phyloP scores from a whole-genome alignment of 805 yeast species.

The Grigorovia jiainica region DNA sequence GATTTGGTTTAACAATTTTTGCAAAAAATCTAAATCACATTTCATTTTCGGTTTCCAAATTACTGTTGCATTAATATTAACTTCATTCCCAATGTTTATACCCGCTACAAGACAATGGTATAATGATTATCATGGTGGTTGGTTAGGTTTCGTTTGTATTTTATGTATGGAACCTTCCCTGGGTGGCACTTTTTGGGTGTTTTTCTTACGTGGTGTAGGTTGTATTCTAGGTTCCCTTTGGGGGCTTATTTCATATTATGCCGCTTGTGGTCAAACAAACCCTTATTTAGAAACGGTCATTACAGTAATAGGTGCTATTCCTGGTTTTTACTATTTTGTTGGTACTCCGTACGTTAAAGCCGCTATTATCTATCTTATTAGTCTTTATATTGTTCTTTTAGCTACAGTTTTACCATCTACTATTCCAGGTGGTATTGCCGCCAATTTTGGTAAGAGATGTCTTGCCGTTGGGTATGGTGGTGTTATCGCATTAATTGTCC shows the following conservation, averaged over 20 bases:
- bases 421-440: constrained; percentile 31
- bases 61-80: constrained; percentile 35
- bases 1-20: constrained; percentile 13
- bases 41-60: constrained; percentile 40
- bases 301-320: constrained; percentile 35
- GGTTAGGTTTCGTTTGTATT: constrained; percentile 47
- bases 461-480: constrained; percentile 45
- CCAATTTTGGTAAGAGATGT: constrained; percentile 41
- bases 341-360: constrained; percentile 43
- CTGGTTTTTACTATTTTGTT: constrained; percentile 37
- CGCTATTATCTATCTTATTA: constrained; percentile 40
- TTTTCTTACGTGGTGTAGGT: constrained; percentile 39
- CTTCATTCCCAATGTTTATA: constrained; percentile 43
- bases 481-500: constrained; percentile 37
- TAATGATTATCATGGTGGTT: constrained; percentile 37
- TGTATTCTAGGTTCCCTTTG: constrained; percentile 39
- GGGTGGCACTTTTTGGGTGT: constrained; percentile 41
- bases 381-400: constrained; percentile 38
- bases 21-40: constrained; percentile 25
- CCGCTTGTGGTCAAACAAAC: constrained; percentile 34
- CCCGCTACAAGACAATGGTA: constrained; percentile 42
- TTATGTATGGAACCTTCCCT: constrained; percentile 41
- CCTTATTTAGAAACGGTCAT: constrained; percentile 36
- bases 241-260: constrained; percentile 39
- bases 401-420: constrained; percentile 35